Conservation (phyloP, 371 early-diverging fungal species). For the Rhizopus arrhizus region DNA sequence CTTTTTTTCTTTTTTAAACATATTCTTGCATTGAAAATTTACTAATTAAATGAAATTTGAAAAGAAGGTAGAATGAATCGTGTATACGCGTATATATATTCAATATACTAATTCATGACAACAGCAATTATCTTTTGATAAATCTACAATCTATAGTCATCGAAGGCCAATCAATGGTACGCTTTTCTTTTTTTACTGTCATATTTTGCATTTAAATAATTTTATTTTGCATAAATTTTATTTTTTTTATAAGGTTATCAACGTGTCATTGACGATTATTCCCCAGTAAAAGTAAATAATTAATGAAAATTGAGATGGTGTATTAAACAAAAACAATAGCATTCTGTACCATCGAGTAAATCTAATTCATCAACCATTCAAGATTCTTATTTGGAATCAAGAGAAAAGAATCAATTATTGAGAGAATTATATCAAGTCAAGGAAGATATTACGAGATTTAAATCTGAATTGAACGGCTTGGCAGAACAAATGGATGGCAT, state of each 20-base stretch:
- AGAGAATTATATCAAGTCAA: conserved; percentile 52
- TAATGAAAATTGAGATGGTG: no score
- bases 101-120: not conserved
- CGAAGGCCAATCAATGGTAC: not conserved
- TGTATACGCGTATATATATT: not conserved
- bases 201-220: no score
- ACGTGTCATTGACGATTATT: not conserved
- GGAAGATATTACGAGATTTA: conserved; percentile 54
- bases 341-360: no score
- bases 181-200: no score
- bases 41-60: conserved; percentile 1
- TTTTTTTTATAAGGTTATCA: not conserved
- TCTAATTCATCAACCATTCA: no score
- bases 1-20: not conserved
- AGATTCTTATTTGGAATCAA: conserved; percentile 9
- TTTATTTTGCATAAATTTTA: no score
- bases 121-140: not conserved
- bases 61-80: not conserved
- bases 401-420: conserved; percentile 31
- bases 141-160: not conserved
- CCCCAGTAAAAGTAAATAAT: not conserved
- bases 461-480: conserved; percentile 57
- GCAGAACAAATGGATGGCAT: conserved; percentile 63
- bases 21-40: not conserved
- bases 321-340: no score